Evolutionary conservation across 495 filamentous ascomycete genomes (phyloP), one percentile per base, ranked within the genome.

Genomic region (Parachaetomium inaequale): DNA sequence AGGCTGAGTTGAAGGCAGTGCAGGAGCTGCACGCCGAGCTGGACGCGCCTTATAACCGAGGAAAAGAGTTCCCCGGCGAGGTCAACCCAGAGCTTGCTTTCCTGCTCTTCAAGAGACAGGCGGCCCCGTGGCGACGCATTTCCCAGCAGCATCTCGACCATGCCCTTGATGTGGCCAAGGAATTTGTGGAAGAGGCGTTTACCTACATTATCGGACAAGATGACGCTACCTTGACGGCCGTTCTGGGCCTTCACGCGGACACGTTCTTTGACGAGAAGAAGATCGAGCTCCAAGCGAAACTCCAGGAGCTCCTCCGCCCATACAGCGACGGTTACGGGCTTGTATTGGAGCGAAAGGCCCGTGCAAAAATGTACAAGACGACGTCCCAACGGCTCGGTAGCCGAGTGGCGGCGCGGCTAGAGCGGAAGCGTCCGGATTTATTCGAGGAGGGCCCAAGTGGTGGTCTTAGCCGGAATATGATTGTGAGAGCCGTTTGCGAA

Each of bases 181-280:
- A 28, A 5, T 72, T 74, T 23, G 64, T 68, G 10, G 63, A 69
- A 26, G 25, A 61, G 10, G 53, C 63, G 0, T 57, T 74, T 46
- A 12, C 12, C 5, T 15, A 40, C 6, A 38, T 74, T 15, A 55
- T 64, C 19, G 67, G 66, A 12, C 45, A n/a, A n/a, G n/a, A 70
- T n/a, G 51, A 56, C 6, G 38, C 51, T 3, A 73, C 69, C 7
- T 0, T 36, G 1, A 28, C 62, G 7, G 54, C 66, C 0, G 66
- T 79, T 15, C 61, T 75, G 5, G 58, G 51, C 2, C 52, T 61
- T 26, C 68, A 61, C 38, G 62, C 78, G 34, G 63, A 77, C 32
- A 76, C 76, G 1, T 75, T 72, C 43, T 75, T 81, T 52, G 71
- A 76, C 0, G 14, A 70, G 17, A 75, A 70, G 26, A 60, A 65